These are phyloP conservation scores for Chlorella vulgaris DNA, from an alignment of 139 green algal species.

Conservation along the genomic window DNA sequence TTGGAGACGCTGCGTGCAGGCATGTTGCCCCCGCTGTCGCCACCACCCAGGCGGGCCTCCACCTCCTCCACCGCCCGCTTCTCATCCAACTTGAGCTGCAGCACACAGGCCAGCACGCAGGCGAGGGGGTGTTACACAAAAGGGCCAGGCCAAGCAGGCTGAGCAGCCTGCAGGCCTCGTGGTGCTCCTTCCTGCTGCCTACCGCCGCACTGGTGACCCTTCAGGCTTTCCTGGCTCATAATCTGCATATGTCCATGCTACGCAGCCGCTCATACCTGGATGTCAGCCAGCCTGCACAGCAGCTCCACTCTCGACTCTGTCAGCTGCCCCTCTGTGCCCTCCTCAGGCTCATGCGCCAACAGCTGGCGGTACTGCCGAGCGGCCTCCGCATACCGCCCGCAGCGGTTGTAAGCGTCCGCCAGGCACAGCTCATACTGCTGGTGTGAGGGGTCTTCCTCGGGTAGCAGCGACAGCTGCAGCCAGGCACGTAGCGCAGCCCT, in stretches of 20 bases:
- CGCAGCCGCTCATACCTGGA: constrained; percentile 46
- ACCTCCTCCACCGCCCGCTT: constrained; percentile 37
- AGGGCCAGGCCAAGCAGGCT: not conserved
- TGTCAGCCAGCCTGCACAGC: constrained; percentile 64
- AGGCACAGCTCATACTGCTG: constrained; percentile 18
- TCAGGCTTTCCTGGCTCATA: not conserved
- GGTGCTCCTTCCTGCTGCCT: no score
- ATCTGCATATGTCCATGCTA: constrained; percentile 6
- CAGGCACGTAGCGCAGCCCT: no score
- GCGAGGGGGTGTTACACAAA: not conserved
- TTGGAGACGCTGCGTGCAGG: constrained; percentile 37
- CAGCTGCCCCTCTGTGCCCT: not conserved
- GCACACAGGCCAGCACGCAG: no score
- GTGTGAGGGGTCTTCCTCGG: constrained; percentile 23
- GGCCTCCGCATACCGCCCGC: constrained; percentile 21
- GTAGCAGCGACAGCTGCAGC: constrained; percentile 49
- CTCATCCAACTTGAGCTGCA: constrained; percentile 45
- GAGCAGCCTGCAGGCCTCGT: no score
- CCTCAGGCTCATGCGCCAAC: constrained; percentile 31
- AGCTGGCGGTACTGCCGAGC: constrained; percentile 39
- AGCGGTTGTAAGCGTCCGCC: constrained; percentile 18
- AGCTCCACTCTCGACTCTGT: constrained; percentile 36
- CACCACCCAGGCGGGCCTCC: constrained; percentile 29
- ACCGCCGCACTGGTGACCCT: constrained; percentile 16
- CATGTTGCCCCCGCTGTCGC: not conserved